Conservation (phyloP, 148 eudicot species). For the Fagopyrum tataricum region DNA sequence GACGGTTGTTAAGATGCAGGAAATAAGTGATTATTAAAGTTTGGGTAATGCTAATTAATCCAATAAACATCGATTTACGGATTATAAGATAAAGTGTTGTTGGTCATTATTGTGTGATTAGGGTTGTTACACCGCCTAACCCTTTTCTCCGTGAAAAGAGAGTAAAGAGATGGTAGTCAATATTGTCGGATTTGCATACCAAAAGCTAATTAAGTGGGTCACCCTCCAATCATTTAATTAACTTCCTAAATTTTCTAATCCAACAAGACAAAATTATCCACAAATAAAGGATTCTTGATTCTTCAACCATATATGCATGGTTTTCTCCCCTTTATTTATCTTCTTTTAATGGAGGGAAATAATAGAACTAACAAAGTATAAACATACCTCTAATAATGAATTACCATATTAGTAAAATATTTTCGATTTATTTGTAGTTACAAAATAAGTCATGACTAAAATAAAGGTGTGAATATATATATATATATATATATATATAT, state of each 20-base stretch:
- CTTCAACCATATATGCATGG: neutral
- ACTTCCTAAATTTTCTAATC: neutral
- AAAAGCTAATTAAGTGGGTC: neutral
- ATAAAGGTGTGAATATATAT: too few species aligned
- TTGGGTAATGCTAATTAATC: too few species aligned
- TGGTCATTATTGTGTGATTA: too few species aligned
- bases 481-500: too few species aligned
- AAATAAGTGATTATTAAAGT: too few species aligned
- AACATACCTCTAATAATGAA: too few species aligned
- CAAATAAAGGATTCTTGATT: slow-evolving; percentile 6
- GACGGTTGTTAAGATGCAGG: too few species aligned
- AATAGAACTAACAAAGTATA: neutral
- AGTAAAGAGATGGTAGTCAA: neutral
- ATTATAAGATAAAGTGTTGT: too few species aligned
- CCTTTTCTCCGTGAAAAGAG: neutral
- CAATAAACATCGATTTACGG: too few species aligned
- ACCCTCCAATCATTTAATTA: slow-evolving; percentile 7
- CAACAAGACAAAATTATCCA: slow-evolving; percentile 7
- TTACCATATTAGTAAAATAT: too few species aligned
- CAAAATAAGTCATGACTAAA: too few species aligned
- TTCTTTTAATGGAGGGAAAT: neutral
- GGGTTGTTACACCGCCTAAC: neutral
- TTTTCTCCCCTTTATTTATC: neutral
- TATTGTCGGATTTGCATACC: neutral
- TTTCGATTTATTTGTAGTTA: too few species aligned